phyloP scores from a whole-genome alignment of 257 asterid species.

The Nemophila menziesii region DNA sequence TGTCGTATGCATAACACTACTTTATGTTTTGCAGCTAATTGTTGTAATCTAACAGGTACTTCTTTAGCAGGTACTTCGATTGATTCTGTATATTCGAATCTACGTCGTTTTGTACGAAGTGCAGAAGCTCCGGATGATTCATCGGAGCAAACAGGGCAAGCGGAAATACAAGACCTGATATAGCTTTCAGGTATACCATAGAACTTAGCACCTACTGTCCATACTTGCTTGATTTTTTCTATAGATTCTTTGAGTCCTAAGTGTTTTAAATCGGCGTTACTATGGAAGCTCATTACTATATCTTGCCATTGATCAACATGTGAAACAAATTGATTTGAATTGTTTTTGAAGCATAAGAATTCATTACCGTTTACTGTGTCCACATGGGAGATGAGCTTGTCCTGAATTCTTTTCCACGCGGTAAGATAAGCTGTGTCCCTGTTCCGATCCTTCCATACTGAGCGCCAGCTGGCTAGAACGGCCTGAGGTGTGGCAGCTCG shows the following conservation, averaged over 20 bases:
- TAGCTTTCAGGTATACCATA: conserved; percentile 96
- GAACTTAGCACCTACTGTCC: conserved; percentile 98
- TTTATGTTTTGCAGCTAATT: conserved; percentile 82
- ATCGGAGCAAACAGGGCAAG: conserved; percentile 74
- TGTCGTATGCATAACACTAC: conserved; percentile 87
- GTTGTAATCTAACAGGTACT: conserved; percentile 68
- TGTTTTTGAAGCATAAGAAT: conserved; percentile 84
- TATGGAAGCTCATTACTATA: conserved; percentile 73
- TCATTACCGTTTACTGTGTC: conserved; percentile 28
- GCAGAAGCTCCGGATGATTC: conserved; percentile 81
- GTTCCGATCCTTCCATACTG: conserved; percentile 95
- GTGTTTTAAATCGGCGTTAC: conserved; percentile 67
- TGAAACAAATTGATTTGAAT: conserved; percentile 66
- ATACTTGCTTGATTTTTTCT: conserved; percentile 74
- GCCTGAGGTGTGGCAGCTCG: conserved; percentile 60
- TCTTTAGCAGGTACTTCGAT: conserved; percentile 94
- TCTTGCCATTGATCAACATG: conserved; percentile 95
- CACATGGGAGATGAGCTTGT: conserved; percentile 56
- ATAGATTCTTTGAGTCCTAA: conserved; percentile 76
- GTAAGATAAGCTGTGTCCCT: conserved; percentile 90
- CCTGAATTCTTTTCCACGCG: conserved; percentile 98
- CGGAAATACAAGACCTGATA: conserved; percentile 66
- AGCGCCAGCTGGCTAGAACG: conserved; percentile 83
- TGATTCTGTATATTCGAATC: conserved; percentile 88
- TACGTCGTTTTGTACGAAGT: conserved; percentile 73